These are phyloP conservation scores for Aspergillus biplanus DNA, from an alignment of 495 filamentous ascomycete genomes.

Conservation along the genomic window DNA sequence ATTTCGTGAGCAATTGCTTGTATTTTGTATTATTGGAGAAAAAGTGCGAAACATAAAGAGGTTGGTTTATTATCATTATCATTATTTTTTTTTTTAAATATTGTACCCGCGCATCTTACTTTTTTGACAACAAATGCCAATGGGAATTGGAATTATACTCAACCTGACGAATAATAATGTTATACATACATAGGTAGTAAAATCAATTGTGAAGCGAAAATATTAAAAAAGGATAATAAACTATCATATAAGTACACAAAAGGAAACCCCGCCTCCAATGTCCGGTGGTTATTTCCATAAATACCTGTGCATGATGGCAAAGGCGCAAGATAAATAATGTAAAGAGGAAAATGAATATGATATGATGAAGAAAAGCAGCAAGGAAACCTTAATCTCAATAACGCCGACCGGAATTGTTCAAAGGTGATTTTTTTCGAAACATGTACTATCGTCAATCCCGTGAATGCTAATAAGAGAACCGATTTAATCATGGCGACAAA, in stretches of 20 bases:
- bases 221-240: slow-evolving; percentile 1
- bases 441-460: slow-evolving; percentile 34
- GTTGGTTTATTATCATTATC: slow-evolving; percentile 14
- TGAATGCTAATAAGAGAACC: slow-evolving; percentile 23
- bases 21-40: slow-evolving; percentile 31
- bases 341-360: slow-evolving; percentile 4
- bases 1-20: slow-evolving; percentile 31
- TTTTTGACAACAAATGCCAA: background rate
- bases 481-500: slow-evolving; percentile 5
- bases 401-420: slow-evolving; percentile 29
- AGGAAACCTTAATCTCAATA: slow-evolving; percentile 21
- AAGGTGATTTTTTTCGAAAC: slow-evolving; percentile 36
- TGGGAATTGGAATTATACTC: background rate
- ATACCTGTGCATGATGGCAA: background rate
- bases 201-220: background rate
- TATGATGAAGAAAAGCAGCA: slow-evolving; percentile 9
- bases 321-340: slow-evolving; percentile 4
- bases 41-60: slow-evolving; percentile 25
- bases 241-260: slow-evolving; percentile 1
- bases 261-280: background rate
- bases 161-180: background rate
- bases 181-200: background rate
- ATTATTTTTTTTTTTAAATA: too few relatives aligned
- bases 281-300: too few relatives aligned
- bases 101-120: background rate